Evolutionary conservation across 148 eudicot species (phyloP), one percentile per base, ranked within the genome.

Genomic region (Cornus suecica): DNA sequence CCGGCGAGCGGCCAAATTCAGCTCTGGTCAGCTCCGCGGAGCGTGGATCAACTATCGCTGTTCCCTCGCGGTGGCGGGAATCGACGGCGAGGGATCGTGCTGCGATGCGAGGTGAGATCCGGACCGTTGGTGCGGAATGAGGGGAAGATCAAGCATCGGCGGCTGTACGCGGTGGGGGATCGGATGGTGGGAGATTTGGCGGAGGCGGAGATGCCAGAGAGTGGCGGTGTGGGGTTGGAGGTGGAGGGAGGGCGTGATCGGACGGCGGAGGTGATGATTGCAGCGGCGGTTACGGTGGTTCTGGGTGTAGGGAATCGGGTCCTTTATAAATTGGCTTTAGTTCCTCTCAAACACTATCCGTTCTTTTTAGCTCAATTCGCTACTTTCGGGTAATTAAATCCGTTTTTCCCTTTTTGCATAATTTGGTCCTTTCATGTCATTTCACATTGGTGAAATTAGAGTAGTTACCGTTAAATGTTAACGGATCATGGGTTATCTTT

Each of bases 361-460:
- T 95, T 92, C 80, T 95, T 95, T 48, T 87, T 95, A n/a, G 99
- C 99, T 83, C 99, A 95, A 78, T 79, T 95, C 72, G 97, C 99
- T 69, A 95, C 99, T 67, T 87, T 95, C 73, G 99, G 99, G 99
- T 94, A 58, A 20, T 58, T 58, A 16, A 5, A 16, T 16, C 22
- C 9, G 8, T 2, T 13, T 45, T 45, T 45, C 52, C 10, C 10
- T 45, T 45, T 32, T 32, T 32, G 7, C 4, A 32, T 5, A 32
- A 32, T 32, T 2, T 5, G 2, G 3, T 32, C 34, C 9, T 37
- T 37, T 37, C 42, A 37, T 37, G n/a, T n/a, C n/a, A n/a, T n/a
- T n/a, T n/a, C n/a, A n/a, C n/a, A n/a, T n/a, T n/a, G n/a, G n/a
- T n/a, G n/a, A n/a, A n/a, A n/a, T n/a, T n/a, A n/a, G n/a, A n/a